Conservation (phyloP, 345 rosid species). For the Lagerstroemia speciosa region DNA sequence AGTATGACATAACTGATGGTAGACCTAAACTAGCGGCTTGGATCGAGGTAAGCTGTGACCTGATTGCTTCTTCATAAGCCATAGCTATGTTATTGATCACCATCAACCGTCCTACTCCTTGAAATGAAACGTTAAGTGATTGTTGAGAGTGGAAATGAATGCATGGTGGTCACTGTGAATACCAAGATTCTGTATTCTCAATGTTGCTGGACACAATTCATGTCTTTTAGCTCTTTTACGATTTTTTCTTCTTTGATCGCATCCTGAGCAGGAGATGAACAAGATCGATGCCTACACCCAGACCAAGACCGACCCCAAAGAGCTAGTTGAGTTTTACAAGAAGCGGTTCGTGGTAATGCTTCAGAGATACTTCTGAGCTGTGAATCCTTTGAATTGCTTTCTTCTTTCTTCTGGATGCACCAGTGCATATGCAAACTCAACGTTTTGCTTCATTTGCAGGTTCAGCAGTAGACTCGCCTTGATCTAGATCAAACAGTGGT, state of each 20-base stretch:
- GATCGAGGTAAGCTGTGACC: conserved; percentile 62
- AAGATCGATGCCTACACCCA: conserved; percentile 62
- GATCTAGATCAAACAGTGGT: neutral
- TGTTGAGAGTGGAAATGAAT: neutral
- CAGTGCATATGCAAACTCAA: neutral
- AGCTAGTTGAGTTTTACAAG: conserved; percentile 39
- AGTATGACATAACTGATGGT: conserved; percentile 48
- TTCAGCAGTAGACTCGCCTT: neutral
- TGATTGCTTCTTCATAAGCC: neutral
- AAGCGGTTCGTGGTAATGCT: conserved; percentile 33
- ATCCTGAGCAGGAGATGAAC: conserved; percentile 48
- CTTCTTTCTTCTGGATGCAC: neutral
- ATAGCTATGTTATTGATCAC: neutral
- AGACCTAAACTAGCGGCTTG: conserved; percentile 73
- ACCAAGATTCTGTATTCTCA: neutral
- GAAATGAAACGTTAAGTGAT: neutral
- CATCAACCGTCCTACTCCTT: no score
- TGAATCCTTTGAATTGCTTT: neutral
- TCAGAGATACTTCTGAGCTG: neutral
- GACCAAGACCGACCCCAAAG: conserved; percentile 50
- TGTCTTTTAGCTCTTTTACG: neutral
- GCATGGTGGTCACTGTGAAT: neutral
- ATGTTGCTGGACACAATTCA: neutral
- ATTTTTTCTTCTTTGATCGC: neutral
- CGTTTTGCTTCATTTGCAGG: conserved; percentile 7